These are phyloP conservation scores for Incumbomyces lentus DNA, from an alignment of 2,329 filamentous ascomycete species.

Conservation along the genomic window DNA sequence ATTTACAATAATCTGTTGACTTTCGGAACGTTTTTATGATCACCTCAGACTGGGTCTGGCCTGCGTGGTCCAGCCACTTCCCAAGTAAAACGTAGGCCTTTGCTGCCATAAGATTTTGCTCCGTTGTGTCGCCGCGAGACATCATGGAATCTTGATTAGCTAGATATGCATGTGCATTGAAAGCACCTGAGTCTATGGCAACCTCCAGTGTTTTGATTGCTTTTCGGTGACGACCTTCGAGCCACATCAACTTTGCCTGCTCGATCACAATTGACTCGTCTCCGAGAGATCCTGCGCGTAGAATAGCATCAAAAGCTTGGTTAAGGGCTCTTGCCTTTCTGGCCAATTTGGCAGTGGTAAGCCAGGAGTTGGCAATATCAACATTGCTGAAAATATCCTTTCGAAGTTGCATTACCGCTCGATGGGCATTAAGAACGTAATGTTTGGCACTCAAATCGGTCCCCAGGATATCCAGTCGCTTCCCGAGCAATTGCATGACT, in stretches of 20 bases:
- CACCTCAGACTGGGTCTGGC: constrained; percentile 75
- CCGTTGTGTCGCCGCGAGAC: constrained; percentile 31
- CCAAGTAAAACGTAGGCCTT: constrained; percentile 78
- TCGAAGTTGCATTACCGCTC: constrained; percentile 76
- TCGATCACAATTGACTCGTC: constrained; percentile 87
- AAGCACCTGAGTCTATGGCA: constrained; percentile 72
- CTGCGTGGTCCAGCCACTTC: constrained; percentile 94
- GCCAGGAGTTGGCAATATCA: constrained; percentile 75
- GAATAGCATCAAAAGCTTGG: constrained; percentile 85
- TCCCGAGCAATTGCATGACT: constrained; percentile 51
- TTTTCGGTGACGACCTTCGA: constrained; percentile 83
- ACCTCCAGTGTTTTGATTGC: constrained; percentile 85
- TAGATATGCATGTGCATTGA: constrained; percentile 42
- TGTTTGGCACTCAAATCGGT: constrained; percentile 89
- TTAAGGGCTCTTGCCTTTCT: constrained; percentile 74
- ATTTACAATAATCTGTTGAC: constrained; percentile 43
- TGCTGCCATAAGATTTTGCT: constrained; percentile 43
- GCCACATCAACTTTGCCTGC: constrained; percentile 86
- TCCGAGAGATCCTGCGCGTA: constrained; percentile 75
- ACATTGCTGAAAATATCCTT: constrained; percentile 50
- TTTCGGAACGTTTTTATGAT: constrained; percentile 74
- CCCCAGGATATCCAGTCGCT: constrained; percentile 78
- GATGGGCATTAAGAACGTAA: constrained; percentile 74
- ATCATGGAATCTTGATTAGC: constrained; percentile 27
- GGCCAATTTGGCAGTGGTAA: constrained; percentile 73